These are phyloP conservation scores for Coemansia sp. DNA, from an alignment of 192 early-diverging fungal genomes.

Conservation along the genomic window DNA sequence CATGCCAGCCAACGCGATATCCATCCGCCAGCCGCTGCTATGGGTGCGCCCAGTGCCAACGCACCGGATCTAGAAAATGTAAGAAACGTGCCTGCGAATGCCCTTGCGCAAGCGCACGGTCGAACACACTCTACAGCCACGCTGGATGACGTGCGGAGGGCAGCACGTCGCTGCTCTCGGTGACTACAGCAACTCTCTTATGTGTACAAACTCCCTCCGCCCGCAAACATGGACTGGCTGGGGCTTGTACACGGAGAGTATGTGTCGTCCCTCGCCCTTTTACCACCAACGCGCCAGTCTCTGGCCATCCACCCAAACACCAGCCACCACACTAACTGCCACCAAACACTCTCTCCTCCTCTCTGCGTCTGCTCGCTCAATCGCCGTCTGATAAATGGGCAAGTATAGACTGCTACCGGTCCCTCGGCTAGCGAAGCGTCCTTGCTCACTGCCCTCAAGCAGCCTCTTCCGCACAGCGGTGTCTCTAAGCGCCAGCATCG, in stretches of 20 bases:
- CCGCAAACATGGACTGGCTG: background rate
- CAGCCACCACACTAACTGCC: background rate
- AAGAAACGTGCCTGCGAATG: constrained; percentile 23
- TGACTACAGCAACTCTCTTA: background rate
- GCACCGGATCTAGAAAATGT: constrained; percentile 21
- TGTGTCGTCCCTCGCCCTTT: no score
- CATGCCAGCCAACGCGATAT: background rate
- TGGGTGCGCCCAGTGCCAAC: background rate
- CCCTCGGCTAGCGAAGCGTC: background rate
- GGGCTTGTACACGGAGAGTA: no score
- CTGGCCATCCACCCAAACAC: background rate
- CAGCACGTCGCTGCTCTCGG: constrained; percentile 17
- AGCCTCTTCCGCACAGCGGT: background rate
- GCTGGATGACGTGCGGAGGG: constrained; percentile 9
- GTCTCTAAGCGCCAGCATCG: constrained; percentile 6
- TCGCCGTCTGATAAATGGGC: background rate
- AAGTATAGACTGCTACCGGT: background rate
- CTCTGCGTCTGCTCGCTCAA: background rate
- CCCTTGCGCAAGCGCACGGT: constrained; percentile 14
- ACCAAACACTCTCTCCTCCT: constrained; percentile 1
- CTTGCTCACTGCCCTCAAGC: constrained; percentile 1
- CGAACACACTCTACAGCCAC: constrained; percentile 42
- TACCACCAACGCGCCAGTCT: constrained; percentile 5
- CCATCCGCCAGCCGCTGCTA: background rate
- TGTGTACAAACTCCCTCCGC: background rate